Evolutionary conservation across 116 monocot species (phyloP).

Genomic region (Zostera marina): DNA sequence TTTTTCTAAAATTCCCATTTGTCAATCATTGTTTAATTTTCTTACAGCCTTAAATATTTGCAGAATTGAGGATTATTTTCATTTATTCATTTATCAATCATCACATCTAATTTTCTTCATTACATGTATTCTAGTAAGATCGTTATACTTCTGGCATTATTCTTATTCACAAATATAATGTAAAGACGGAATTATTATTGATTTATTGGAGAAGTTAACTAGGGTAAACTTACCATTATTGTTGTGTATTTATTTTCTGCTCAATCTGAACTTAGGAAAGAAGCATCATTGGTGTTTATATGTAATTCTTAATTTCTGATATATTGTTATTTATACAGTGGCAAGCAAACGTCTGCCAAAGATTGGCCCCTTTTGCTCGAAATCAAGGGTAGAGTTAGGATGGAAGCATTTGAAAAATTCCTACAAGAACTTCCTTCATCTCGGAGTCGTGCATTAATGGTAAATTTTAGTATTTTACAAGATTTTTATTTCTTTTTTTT

Average conservation of each 20-base stretch:
- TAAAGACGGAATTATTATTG: too few relatives aligned
- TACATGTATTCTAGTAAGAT: too few relatives aligned
- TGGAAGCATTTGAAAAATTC: constrained; percentile 91
- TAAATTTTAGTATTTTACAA: constrained; percentile 10
- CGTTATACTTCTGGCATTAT: too few relatives aligned
- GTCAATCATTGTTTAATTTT: too few relatives aligned
- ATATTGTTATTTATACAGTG: constrained; percentile 29
- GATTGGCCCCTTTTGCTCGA: constrained; percentile 82
- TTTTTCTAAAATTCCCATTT: neutral
- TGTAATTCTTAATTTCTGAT: neutral
- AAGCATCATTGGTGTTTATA: neutral
- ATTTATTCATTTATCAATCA: too few relatives aligned
- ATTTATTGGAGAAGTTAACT: too few relatives aligned
- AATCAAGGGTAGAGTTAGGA: constrained; percentile 91
- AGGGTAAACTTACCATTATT: too few relatives aligned
- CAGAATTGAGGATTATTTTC: too few relatives aligned
- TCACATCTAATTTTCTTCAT: too few relatives aligned
- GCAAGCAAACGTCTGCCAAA: constrained; percentile 68
- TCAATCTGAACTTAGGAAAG: neutral
- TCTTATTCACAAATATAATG: too few relatives aligned
- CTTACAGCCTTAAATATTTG: too few relatives aligned
- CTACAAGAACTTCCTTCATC: constrained; percentile 73
- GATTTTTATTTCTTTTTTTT: neutral
- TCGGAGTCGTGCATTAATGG: constrained; percentile 87
- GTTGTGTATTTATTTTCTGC: neutral